These are phyloP conservation scores for Collybiopsis luxurians DNA, from an alignment of 768 basidiomycete species.

Conservation along the genomic window DNA sequence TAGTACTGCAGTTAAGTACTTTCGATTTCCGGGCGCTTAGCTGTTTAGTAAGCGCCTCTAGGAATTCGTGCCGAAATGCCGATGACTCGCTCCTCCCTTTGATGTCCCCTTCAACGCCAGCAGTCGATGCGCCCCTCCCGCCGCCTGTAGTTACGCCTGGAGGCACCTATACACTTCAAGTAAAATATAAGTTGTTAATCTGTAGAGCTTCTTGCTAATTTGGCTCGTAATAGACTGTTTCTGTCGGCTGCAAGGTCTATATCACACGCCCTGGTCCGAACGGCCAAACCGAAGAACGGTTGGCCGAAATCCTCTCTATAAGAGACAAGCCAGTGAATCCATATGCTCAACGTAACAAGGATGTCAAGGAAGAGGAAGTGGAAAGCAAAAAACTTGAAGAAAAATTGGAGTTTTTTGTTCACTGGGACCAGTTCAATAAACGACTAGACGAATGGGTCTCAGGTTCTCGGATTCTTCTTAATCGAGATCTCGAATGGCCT, in stretches of 20 bases:
- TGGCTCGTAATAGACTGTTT: constrained; percentile 59
- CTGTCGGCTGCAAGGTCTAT: constrained; percentile 94
- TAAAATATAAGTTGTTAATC: constrained; percentile 31
- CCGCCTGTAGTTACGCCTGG: constrained; percentile 71
- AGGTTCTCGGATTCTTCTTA: constrained; percentile 80
- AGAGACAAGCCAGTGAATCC: constrained; percentile 77
- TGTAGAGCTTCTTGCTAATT: constrained; percentile 22
- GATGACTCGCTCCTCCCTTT: not conserved
- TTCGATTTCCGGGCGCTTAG: too few species aligned
- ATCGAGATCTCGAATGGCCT: constrained; percentile 92
- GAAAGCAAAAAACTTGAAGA: constrained; percentile 55
- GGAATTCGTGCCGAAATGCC: not conserved
- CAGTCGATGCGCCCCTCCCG: constrained; percentile 32
- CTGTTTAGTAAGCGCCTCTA: too few species aligned
- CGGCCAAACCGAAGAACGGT: constrained; percentile 81
- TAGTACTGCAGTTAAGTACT: too few species aligned
- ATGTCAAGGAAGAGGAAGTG: constrained; percentile 40
- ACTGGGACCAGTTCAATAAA: constrained; percentile 99
- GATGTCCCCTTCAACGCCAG: constrained; percentile 33
- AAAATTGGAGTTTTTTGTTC: constrained; percentile 93
- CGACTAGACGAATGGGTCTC: constrained; percentile 97
- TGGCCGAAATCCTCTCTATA: constrained; percentile 94
- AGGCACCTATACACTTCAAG: constrained; percentile 76
- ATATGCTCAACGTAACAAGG: constrained; percentile 48
- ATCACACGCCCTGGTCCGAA: constrained; percentile 70